Conservation (phyloP, 768 basidiomycete species). For the Kwoniella dejecticola region DNA sequence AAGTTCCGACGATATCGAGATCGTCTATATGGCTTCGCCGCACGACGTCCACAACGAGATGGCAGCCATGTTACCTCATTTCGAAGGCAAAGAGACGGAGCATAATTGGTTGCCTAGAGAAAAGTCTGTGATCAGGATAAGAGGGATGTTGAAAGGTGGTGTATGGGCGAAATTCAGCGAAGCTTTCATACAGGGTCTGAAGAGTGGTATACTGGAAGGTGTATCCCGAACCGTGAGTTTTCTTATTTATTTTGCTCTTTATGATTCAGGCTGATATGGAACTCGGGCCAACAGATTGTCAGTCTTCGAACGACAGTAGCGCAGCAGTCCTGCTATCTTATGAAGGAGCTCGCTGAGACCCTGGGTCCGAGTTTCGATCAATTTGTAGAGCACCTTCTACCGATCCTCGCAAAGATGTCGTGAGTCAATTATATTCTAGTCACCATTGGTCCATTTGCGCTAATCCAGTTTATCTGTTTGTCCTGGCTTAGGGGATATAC, state of each 20-base stretch:
- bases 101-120: slow-evolving; percentile 92
- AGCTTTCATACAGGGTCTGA: slow-evolving; percentile 71
- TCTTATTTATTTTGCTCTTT: too few relatives aligned
- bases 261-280: too few relatives aligned
- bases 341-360: slow-evolving; percentile 69
- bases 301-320: slow-evolving; percentile 92
- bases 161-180: slow-evolving; percentile 74
- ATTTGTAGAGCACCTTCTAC: slow-evolving; percentile 73
- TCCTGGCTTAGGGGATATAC: slow-evolving; percentile 64
- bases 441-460: background rate
- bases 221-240: slow-evolving; percentile 77
- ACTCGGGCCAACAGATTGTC: slow-evolving; percentile 72
- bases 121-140: slow-evolving; percentile 70
- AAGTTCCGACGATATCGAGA: slow-evolving; percentile 37
- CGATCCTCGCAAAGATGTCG: slow-evolving; percentile 80
- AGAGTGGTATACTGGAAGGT: slow-evolving; percentile 75
- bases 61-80: slow-evolving; percentile 71
- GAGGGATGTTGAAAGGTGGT: slow-evolving; percentile 87
- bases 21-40: slow-evolving; percentile 64
- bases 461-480: background rate
- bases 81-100: slow-evolving; percentile 97
- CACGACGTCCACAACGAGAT: slow-evolving; percentile 87
- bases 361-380: slow-evolving; percentile 74
- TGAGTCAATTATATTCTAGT: slow-evolving; percentile 16
- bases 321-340: slow-evolving; percentile 72